Evolutionary conservation across 495 filamentous ascomycete species (phyloP), one percentile per base, ranked within the genome.

Genomic region (Podospora appendiculata): DNA sequence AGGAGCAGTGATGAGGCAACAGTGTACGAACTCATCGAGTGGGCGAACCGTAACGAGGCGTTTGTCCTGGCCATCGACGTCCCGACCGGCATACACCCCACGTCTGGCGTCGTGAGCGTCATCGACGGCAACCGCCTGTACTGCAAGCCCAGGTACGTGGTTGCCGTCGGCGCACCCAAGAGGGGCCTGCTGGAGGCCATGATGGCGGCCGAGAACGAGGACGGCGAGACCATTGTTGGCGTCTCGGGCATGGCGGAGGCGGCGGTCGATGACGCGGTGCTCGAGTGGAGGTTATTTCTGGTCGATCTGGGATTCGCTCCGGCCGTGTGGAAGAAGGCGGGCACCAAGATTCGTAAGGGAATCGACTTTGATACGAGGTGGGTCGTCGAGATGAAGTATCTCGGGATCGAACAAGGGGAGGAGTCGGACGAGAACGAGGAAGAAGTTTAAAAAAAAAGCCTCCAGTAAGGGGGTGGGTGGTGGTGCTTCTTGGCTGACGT

Each of bases 361-460:
- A 82, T 96, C 34, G 88, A 89, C 58, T 96, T 95, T 72, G 89
- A 86, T 25, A 81, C 82, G 41, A 77, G 81, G 48, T 96, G 92
- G 92, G 84, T 95, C 48, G 76, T 91, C 11, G 75, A 77, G 50
- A 70, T 88, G 59, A 64, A 66, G 51, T 84, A 78, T 61, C 69
- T 76, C 32, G 66, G 64, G 9, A 38, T 59, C 8, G 36, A 45
- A 33, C 43, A 41, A 34, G 59, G 60, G 8, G 62, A 59, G n/a
- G 69, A 55, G 12, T 62, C 59, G 16, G 38, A 46, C 18, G 8
- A 16, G 3, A 45, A 25, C 25, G 25, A 25, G 25, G 25, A 25
- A 5, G 25, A 25, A 25, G 25, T 25, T 25, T 25, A 5, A 25
- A 25, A 5, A 5, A 2, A 5, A 5, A 5, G 25, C 25, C 2